These are phyloP conservation scores for Kondoa malvinella DNA, from an alignment of 768 basidiomycete species.

Conservation along the genomic window DNA sequence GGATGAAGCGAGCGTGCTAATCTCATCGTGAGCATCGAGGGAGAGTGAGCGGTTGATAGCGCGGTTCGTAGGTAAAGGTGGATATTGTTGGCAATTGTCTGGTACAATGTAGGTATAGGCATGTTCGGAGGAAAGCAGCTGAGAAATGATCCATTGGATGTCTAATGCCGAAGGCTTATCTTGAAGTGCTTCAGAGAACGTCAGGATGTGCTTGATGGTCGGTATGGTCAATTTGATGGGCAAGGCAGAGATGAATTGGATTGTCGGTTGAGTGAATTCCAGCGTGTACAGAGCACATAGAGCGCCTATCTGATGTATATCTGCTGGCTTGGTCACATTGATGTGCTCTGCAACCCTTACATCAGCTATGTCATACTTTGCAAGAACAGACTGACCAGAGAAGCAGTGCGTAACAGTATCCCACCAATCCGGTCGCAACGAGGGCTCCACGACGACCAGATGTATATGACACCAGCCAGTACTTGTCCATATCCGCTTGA, in stretches of 20 bases:
- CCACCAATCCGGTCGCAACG: not conserved
- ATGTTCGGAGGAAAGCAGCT: not conserved
- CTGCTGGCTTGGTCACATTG: not conserved
- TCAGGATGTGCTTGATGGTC: not conserved
- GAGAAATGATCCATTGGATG: not conserved
- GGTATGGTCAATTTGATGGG: conserved; percentile 2
- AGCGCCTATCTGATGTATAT: not conserved
- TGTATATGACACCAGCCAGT: not conserved
- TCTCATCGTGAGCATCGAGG: too few relatives aligned
- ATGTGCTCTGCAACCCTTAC: not conserved
- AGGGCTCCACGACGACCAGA: not conserved
- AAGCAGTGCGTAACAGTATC: not conserved
- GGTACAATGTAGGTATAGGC: not conserved
- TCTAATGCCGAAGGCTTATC: not conserved
- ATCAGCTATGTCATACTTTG: not conserved
- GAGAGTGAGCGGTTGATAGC: too few relatives aligned
- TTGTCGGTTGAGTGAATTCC: not conserved
- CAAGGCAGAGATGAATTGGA: not conserved
- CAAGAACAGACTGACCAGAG: not conserved
- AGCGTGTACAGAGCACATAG: not conserved
- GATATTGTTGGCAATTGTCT: not conserved
- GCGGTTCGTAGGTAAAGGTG: not conserved
- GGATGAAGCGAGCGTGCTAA: too few relatives aligned
- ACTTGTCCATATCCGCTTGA: not conserved
- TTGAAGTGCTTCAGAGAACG: not conserved